Base-by-base conservation (phyloP, 805 yeast genomes). In the Jamesozyma spencerorum region DNA sequence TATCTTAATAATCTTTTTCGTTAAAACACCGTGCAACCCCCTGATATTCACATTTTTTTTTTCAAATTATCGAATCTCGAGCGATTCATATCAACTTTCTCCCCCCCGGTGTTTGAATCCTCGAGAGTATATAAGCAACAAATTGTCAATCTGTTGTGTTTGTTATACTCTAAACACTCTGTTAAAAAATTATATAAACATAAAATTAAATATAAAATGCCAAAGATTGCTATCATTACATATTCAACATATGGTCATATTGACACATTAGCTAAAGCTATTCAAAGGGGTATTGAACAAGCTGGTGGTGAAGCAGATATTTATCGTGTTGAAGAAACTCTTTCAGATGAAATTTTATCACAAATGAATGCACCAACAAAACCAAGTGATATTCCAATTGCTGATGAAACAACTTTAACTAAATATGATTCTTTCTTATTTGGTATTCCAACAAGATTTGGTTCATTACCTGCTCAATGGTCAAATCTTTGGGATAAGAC, bases 371-470 rank as follows among this genome's bases (percentile, higher is more conserved):
- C 90, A 29, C 58, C 92, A 18, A 80, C 86, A 34, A 77, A 76
- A 56, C 69, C 75, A 26, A 64, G 65, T 20, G 71, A 70, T 42
- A 66, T 67, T 47, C 88, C 92, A 49, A 66, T 74, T 54, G 85
- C 85, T 39, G 69, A 82, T n/a, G 51, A 62, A 8, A 81, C 74
- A 15, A 71, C 76, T 15, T 69, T 86, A 49, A 57, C 64, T 3
- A 65, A 70, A 47, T 82, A 79, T 68, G 94, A 87, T 57, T 94
- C 88, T 36, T 76, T 81, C 67, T 49, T 87, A 49, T 83, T 86
- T 53, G 96, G 95, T 58, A 62, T 83, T 51, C 94, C 95, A 54
- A 82, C 95, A 41, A 77, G 95, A 65, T 86, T 66, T 59, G 96
- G 95, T 64, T 75, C 71, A 60, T 64, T 71, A 64, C 90, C 94